phyloP scores from a whole-genome alignment of 2,329 filamentous ascomycete genomes.

The Coniochaeta hoffmannii region DNA sequence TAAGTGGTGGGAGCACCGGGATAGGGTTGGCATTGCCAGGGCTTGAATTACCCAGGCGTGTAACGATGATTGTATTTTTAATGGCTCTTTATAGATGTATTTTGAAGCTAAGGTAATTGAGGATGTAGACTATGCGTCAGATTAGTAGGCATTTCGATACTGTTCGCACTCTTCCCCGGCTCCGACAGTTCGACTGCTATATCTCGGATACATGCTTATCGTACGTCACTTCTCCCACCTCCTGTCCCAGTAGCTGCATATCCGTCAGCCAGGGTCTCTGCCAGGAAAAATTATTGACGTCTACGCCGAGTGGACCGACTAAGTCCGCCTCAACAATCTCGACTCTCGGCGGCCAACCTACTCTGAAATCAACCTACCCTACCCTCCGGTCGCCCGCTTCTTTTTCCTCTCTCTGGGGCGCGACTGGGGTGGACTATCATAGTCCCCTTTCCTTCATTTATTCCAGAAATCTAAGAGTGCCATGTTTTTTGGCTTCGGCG shows the following conservation, averaged over 20 bases:
- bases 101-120: not conserved
- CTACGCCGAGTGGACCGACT: not conserved
- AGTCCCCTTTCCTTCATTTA: not conserved
- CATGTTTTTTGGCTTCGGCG: not conserved
- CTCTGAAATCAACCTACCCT: not conserved
- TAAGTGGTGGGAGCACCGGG: slow-evolving; percentile 46
- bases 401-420: not conserved
- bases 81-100: not conserved
- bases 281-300: slow-evolving; percentile 2
- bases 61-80: not conserved
- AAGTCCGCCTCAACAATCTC: not conserved
- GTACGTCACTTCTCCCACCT: not conserved
- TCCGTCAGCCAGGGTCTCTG: not conserved
- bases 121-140: not conserved
- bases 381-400: not conserved
- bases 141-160: not conserved
- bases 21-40: slow-evolving; percentile 6
- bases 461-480: not conserved
- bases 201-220: not conserved
- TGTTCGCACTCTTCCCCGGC: not conserved
- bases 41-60: not conserved
- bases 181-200: not conserved
- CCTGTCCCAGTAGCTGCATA: not conserved
- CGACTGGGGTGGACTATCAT: not conserved
- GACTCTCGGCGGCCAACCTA: not conserved